Percentiles rank a stretch among this genome's conserved stretches.
Conservation (phyloP, 768 basidiomycete genomes). For the Astraeus odoratus region DNA sequence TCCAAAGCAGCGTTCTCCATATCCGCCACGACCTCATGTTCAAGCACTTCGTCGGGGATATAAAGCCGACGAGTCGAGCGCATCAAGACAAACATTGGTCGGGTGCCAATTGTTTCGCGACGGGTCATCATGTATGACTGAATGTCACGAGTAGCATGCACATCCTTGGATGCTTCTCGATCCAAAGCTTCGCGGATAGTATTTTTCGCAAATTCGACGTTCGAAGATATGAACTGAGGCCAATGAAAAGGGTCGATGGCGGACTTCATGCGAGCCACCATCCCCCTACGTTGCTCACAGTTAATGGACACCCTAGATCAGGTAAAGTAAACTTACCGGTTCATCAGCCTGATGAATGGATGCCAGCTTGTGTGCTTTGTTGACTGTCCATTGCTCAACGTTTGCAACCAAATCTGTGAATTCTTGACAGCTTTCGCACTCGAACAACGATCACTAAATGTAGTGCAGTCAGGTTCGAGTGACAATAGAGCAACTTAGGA, state of each 20-base stretch:
- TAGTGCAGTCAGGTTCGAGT: not conserved
- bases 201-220: slow-evolving; percentile 14
- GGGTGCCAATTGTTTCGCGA: slow-evolving; percentile 23
- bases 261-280: slow-evolving; percentile 18
- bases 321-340: slow-evolving; percentile 11
- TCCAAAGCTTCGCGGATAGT: slow-evolving; percentile 21
- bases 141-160: slow-evolving; percentile 10
- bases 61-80: slow-evolving; percentile 21
- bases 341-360: slow-evolving; percentile 22
- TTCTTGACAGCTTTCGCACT: slow-evolving; percentile 11
- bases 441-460: slow-evolving; percentile 19
- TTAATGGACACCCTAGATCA: not conserved
- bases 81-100: slow-evolving; percentile 24
- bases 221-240: slow-evolving; percentile 20
- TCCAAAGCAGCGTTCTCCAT: slow-evolving; percentile 23
- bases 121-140: slow-evolving; percentile 24
- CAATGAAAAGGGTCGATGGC: slow-evolving; percentile 21
- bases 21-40: slow-evolving; percentile 16
- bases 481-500: not conserved
- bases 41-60: slow-evolving; percentile 18
- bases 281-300: slow-evolving; percentile 10
- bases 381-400: slow-evolving; percentile 14
- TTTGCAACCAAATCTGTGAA: slow-evolving; percentile 20
- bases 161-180: slow-evolving; percentile 16
- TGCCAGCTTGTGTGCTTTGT: slow-evolving; percentile 11